Percentiles rank a stretch among this genome's conserved stretches.
These are phyloP conservation scores for Solanum pinnatisectum DNA, from an alignment of 257 asterid genomes.

Conservation along the genomic window DNA sequence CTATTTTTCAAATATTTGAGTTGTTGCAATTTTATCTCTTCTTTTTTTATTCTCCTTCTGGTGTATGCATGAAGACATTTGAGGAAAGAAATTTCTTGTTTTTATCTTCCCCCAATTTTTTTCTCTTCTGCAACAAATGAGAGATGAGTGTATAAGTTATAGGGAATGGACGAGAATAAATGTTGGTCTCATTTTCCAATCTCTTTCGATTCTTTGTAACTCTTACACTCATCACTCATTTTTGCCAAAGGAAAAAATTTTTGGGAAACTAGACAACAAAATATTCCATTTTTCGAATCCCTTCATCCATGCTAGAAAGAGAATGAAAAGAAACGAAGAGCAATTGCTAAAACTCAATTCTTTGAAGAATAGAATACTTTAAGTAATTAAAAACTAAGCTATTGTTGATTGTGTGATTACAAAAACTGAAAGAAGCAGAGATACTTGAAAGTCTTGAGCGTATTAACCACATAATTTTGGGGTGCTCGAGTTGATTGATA, in stretches of 20 bases:
- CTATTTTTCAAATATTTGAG: not conserved
- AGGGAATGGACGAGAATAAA: not conserved
- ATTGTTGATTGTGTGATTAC: not conserved
- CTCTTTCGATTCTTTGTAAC: slow-evolving; percentile 25
- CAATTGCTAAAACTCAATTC: not conserved
- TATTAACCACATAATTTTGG: no score
- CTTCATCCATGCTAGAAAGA: not conserved
- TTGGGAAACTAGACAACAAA: not conserved
- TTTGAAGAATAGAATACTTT: not conserved
- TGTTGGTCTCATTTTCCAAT: not conserved
- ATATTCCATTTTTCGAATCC: not conserved
- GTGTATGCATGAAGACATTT: not conserved
- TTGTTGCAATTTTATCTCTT: not conserved
- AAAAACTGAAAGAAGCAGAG: not conserved
- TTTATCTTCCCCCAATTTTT: not conserved
- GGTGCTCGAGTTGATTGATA: not conserved
- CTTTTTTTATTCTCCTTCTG: not conserved
- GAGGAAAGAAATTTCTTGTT: not conserved
- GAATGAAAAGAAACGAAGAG: not conserved
- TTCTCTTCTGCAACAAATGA: not conserved
- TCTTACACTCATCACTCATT: slow-evolving; percentile 20
- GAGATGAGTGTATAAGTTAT: not conserved
- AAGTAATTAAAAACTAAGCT: no score
- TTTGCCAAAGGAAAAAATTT: not conserved
- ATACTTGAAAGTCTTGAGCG: not conserved